Evolutionary conservation across 306 rosid species (phyloP).

Genomic region (Ammopiptanthus mongolicus): DNA sequence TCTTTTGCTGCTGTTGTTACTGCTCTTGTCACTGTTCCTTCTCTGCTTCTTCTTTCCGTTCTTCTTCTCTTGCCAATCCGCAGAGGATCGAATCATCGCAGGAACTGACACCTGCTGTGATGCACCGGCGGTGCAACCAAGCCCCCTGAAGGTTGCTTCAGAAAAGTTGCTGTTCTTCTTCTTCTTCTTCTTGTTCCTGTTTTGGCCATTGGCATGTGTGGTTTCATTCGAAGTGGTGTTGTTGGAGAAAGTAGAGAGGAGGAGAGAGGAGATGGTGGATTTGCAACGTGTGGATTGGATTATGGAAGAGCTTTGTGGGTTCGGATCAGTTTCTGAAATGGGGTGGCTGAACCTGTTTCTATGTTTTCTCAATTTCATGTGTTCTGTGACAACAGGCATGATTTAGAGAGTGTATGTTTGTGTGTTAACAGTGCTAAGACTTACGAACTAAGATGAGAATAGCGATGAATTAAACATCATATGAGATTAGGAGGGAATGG

Average conservation of each 20-base stretch:
- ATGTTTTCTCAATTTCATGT: conserved; percentile 64
- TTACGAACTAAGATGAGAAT: neutral
- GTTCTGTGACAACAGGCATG: conserved; percentile 63
- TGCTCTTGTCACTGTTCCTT: conserved; percentile 26
- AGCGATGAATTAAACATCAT: conserved; percentile 1
- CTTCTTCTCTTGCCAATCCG: conserved; percentile 74
- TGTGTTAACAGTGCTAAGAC: neutral
- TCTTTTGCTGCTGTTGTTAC: conserved; percentile 10
- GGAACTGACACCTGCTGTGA: conserved; percentile 90
- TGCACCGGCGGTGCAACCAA: conserved; percentile 76
- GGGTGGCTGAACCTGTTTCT: conserved; percentile 51
- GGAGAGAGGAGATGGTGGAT: conserved; percentile 76
- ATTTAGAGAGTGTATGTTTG: neutral
- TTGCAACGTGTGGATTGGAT: conserved; percentile 66
- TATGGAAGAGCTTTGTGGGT: conserved; percentile 43
- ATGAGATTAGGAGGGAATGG: conserved; percentile 11
- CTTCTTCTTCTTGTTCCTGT: conserved; percentile 30
- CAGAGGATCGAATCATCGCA: conserved; percentile 68
- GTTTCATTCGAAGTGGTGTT: conserved; percentile 35
- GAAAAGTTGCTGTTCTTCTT: conserved; percentile 46
- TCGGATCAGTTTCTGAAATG: conserved; percentile 60
- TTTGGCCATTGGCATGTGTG: conserved; percentile 23
- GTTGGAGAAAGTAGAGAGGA: conserved; percentile 61
- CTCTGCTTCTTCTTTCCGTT: conserved; percentile 51
- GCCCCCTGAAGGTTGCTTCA: conserved; percentile 60